Evolutionary conservation across 371 early-diverging fungal species (phyloP).

Genomic region (Mucor circinelloides): DNA sequence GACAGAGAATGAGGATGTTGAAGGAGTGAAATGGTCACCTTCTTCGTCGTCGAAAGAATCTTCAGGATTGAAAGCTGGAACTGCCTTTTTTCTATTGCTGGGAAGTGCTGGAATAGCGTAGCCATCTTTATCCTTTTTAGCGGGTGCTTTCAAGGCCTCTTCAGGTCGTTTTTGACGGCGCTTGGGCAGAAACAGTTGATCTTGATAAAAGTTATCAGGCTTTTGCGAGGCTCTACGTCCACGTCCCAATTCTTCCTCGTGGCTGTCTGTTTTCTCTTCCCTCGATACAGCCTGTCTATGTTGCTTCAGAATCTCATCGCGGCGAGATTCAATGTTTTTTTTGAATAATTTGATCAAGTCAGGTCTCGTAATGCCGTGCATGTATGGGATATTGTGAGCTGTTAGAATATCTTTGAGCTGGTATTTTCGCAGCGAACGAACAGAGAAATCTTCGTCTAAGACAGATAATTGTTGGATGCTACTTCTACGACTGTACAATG

Average conservation of each 20-base stretch:
- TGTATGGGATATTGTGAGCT: slow-evolving; percentile 9
- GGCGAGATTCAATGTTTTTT: slow-evolving; percentile 6
- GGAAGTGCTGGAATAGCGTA: slow-evolving; percentile 12
- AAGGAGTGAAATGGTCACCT: neutral
- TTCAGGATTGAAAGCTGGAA: slow-evolving; percentile 1
- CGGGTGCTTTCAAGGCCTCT: neutral
- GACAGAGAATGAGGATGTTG: neutral
- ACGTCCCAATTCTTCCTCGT: slow-evolving; percentile 5
- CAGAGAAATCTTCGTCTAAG: slow-evolving; percentile 16
- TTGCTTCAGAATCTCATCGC: slow-evolving; percentile 6
- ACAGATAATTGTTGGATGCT: neutral
- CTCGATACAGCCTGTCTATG: neutral
- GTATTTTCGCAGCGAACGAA: slow-evolving; percentile 20
- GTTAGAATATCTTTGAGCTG: slow-evolving; percentile 20
- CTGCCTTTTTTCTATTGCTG: neutral
- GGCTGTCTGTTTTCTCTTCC: neutral
- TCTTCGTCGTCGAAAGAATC: slow-evolving; percentile 12
- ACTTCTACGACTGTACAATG: neutral
- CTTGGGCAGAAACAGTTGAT: neutral
- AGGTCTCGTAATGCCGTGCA: neutral
- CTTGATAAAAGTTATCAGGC: neutral
- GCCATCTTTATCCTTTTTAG: slow-evolving; percentile 14
- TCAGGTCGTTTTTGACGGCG: neutral
- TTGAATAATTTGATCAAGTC: slow-evolving; percentile 15
- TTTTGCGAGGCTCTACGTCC: neutral